Conservation (phyloP, 352 stramenopile genomes). For the Aphanomyces cochlioides region DNA sequence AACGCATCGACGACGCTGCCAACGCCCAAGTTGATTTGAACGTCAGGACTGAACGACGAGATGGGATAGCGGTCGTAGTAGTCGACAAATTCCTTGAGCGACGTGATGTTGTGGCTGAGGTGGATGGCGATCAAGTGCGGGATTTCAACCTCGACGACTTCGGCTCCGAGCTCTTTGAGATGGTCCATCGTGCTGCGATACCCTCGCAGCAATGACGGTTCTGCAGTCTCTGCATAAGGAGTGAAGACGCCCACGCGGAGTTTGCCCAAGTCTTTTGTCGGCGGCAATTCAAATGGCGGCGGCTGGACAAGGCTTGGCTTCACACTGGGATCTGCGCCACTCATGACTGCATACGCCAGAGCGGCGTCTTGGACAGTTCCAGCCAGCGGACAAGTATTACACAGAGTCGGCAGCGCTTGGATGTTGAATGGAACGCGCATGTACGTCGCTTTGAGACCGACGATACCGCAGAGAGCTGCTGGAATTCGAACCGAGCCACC, state of each 20-base stretch:
- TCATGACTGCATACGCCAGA: conserved; percentile 82
- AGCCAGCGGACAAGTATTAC: conserved; percentile 77
- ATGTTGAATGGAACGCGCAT: conserved; percentile 57
- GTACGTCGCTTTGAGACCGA: conserved; percentile 88
- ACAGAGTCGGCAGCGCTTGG: conserved; percentile 54
- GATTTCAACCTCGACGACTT: conserved; percentile 70
- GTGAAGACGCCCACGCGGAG: conserved; percentile 78
- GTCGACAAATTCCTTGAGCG: conserved; percentile 71
- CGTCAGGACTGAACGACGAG: conserved; percentile 53
- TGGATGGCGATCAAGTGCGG: conserved; percentile 73
- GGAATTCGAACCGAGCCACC: conserved; percentile 89
- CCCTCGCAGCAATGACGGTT: conserved; percentile 48
- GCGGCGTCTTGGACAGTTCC: conserved; percentile 73
- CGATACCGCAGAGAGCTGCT: conserved; percentile 76
- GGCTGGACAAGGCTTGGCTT: conserved; percentile 50
- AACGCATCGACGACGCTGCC: conserved; percentile 36
- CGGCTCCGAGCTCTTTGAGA: conserved; percentile 56
- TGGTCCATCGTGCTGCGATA: conserved; percentile 47
- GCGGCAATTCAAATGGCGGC: conserved; percentile 44
- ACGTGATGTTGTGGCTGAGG: conserved; percentile 73
- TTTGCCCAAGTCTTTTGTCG: conserved; percentile 55
- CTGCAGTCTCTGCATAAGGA: conserved; percentile 68
- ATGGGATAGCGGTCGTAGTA: conserved; percentile 62
- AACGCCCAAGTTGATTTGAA: conserved; percentile 59
- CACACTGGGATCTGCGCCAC: conserved; percentile 47